These are phyloP conservation scores for Claviceps pusilla DNA, from an alignment of 2,329 filamentous ascomycete genomes.

Conservation along the genomic window DNA sequence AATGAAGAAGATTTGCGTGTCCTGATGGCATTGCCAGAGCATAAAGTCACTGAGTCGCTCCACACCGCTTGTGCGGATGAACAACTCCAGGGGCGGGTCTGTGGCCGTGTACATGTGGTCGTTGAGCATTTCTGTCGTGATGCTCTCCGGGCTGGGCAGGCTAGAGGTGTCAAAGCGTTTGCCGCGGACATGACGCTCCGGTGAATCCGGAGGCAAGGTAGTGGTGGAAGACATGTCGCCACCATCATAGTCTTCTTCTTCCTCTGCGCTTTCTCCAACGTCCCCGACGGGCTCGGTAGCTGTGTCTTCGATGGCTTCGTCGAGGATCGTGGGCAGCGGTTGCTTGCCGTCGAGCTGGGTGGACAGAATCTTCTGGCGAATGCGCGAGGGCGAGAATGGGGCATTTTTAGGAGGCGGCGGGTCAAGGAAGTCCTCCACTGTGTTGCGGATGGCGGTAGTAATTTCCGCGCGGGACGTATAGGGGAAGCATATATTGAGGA, in stretches of 20 bases:
- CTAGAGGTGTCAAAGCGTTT: conserved; percentile 21
- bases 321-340: conserved; percentile 32
- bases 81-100: conserved; percentile 75
- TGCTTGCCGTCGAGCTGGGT: conserved; percentile 40
- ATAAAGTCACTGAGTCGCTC: conserved; percentile 91
- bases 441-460: conserved; percentile 72
- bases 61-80: conserved; percentile 85
- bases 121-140: conserved; percentile 67
- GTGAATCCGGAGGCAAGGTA: conserved; percentile 40
- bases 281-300: conserved; percentile 18
- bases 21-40: conserved; percentile 93
- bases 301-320: conserved; percentile 13
- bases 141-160: conserved; percentile 64
- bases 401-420: conserved; percentile 51
- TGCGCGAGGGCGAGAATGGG: conserved; percentile 76
- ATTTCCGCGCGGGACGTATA: conserved; percentile 96
- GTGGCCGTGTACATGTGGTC: conserved; percentile 78
- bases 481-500: conserved; percentile 90
- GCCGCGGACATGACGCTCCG: conserved; percentile 23
- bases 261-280: conserved; percentile 5
- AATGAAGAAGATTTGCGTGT: conserved; percentile 84
- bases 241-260: conserved; percentile 26
- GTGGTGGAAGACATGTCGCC: conserved; percentile 39
- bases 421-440: conserved; percentile 72
- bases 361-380: conserved; percentile 69